Evolutionary conservation across 148 eudicot species (phyloP).

Genomic region (Cornus florida): DNA sequence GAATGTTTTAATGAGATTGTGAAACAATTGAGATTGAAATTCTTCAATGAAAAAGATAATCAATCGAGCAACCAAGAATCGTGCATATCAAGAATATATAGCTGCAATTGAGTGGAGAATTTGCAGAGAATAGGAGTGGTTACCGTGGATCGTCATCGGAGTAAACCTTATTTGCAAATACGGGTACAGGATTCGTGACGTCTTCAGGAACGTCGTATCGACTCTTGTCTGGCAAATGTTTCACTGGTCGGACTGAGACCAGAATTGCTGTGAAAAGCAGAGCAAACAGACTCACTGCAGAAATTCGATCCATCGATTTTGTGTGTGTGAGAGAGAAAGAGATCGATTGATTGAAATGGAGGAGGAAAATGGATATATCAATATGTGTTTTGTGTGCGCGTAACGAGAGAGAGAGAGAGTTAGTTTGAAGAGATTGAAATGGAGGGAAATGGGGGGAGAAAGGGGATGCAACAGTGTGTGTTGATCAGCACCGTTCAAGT

Average conservation of each 20-base stretch:
- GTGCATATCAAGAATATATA: background rate
- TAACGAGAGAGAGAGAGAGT: background rate
- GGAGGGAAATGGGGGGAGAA: background rate
- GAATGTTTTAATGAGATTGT: no score
- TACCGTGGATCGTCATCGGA: background rate
- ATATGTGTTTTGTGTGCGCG: no score
- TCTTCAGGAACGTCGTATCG: background rate
- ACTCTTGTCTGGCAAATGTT: background rate
- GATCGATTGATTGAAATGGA: background rate
- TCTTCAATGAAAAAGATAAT: no score
- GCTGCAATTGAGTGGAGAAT: background rate
- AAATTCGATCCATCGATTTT: background rate
- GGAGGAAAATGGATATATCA: no score
- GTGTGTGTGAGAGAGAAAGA: no score
- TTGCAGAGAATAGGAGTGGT: background rate
- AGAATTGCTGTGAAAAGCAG: background rate
- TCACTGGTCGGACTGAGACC: background rate
- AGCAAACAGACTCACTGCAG: background rate
- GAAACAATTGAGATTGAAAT: no score
- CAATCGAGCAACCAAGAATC: no score
- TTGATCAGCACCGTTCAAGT: background rate
- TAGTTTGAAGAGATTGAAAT: background rate
- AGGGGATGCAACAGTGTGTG: background rate
- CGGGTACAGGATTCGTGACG: background rate
- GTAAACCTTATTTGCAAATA: background rate